Percentiles rank a stretch among this genome's conserved stretches.
These are phyloP conservation scores for Thraustotheca clavata DNA, from an alignment of 352 stramenopile genomes.

Conservation along the genomic window DNA sequence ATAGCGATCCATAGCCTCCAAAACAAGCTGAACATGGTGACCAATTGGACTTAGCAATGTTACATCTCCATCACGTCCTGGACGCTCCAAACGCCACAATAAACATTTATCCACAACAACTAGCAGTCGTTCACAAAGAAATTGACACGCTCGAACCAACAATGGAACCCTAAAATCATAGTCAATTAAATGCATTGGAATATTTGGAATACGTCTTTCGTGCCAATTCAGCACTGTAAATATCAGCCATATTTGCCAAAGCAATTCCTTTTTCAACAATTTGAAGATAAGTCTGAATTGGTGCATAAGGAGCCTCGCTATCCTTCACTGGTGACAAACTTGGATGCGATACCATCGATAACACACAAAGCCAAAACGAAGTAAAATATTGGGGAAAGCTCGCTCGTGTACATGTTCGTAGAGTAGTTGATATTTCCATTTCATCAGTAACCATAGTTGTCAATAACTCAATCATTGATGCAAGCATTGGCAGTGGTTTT, in stretches of 20 bases:
- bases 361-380: constrained; percentile 5
- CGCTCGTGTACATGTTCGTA: not conserved
- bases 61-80: not conserved
- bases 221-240: constrained; percentile 2
- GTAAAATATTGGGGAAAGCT: constrained; percentile 7
- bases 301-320: not conserved
- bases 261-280: not conserved
- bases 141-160: constrained; percentile 13
- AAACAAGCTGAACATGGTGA: not conserved
- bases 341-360: not conserved
- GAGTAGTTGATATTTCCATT: not conserved
- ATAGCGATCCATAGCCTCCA: constrained; percentile 12
- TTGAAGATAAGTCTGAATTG: not conserved
- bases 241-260: not conserved
- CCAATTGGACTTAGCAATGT: not conserved
- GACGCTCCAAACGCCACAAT: not conserved
- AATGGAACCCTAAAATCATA: not conserved
- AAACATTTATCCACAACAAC: constrained; percentile 11
- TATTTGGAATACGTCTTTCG: not conserved
- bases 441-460: constrained; percentile 1
- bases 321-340: not conserved
- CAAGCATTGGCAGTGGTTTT: not conserved
- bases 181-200: not conserved
- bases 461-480: not conserved
- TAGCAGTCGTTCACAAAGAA: constrained; percentile 11